These are phyloP conservation scores for Lachancea dasiensis DNA, from an alignment of 805 yeast species.

Conservation along the genomic window DNA sequence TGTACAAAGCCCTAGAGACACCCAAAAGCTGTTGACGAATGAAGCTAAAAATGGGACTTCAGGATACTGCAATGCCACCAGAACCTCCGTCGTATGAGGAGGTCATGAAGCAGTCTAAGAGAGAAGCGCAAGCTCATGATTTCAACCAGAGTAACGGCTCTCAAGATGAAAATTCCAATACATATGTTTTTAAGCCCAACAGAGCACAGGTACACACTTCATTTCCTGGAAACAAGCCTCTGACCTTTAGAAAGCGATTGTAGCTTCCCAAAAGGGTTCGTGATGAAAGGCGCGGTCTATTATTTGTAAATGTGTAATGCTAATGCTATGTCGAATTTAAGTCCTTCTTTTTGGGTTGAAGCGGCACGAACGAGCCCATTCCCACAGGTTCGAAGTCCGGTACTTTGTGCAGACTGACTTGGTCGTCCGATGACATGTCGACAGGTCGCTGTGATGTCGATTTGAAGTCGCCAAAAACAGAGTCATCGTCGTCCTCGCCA, in stretches of 20 bases:
- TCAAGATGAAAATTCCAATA: background rate
- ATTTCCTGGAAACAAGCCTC: conserved; percentile 13
- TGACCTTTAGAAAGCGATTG: conserved; percentile 9
- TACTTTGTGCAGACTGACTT: too few relatives aligned
- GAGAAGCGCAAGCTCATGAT: background rate
- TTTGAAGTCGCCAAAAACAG: conserved; percentile 27
- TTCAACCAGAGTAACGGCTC: background rate
- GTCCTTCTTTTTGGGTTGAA: conserved; percentile 25
- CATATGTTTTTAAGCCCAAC: conserved; percentile 10
- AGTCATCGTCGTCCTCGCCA: conserved; percentile 13
- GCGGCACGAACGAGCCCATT: conserved; percentile 25
- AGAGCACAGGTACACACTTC: conserved; percentile 6
- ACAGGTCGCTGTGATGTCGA: conserved; percentile 1
- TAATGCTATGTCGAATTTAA: background rate
- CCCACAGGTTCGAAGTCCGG: too few relatives aligned
- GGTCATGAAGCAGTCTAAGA: conserved; percentile 14
- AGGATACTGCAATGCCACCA: conserved; percentile 10
- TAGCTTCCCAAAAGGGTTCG: too few relatives aligned
- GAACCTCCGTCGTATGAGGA: conserved; percentile 29
- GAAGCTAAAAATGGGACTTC: background rate
- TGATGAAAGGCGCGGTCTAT: too few relatives aligned
- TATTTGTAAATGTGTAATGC: background rate
- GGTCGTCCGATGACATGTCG: too few relatives aligned
- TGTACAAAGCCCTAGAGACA: too few relatives aligned
- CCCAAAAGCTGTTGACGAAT: too few relatives aligned